A percentile compares a stretch with the other conserved stretches of the same genome.
These are phyloP conservation scores for Mycena polygramma DNA, from an alignment of 768 basidiomycete species.

Conservation along the genomic window DNA sequence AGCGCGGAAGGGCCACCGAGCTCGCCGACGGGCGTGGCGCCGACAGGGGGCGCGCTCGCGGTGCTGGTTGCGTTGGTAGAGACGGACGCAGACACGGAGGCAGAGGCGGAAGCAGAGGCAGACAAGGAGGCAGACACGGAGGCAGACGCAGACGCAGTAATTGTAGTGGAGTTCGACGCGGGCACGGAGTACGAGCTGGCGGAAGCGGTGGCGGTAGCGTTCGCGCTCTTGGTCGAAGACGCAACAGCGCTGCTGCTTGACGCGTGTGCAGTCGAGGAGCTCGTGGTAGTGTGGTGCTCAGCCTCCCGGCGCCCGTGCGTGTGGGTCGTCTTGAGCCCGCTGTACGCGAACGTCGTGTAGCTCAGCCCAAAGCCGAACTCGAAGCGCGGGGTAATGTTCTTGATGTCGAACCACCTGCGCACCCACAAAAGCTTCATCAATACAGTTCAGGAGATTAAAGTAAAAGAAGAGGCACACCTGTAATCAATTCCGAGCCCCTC, in stretches of 20 bases:
- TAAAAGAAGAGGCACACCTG: constrained; percentile 37
- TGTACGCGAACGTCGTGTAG: constrained; percentile 60
- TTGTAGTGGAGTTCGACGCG: no score
- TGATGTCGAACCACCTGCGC: constrained; percentile 49
- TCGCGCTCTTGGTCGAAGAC: not conserved
- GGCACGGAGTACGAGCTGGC: not conserved
- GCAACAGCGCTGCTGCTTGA: no score
- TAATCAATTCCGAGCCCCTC: constrained; percentile 46
- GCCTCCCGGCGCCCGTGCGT: not conserved
- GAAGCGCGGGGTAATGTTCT: constrained; percentile 38
- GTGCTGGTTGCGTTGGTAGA: constrained; percentile 33
- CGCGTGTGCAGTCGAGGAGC: no score
- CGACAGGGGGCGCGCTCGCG: constrained; percentile 11
- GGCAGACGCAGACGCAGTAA: no score
- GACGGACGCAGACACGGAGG: constrained; percentile 25
- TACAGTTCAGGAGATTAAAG: no score
- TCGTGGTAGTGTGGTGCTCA: not conserved
- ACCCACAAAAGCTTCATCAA: not conserved
- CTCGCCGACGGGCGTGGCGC: constrained; percentile 30
- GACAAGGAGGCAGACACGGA: not conserved
- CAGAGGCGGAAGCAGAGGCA: not conserved
- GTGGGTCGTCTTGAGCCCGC: constrained; percentile 41
- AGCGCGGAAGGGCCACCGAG: constrained; percentile 37
- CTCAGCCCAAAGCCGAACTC: constrained; percentile 55
- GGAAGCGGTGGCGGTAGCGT: constrained; percentile 6